Conservation (phyloP, 2,329 filamentous ascomycete species). For the Phialophora tarda region DNA sequence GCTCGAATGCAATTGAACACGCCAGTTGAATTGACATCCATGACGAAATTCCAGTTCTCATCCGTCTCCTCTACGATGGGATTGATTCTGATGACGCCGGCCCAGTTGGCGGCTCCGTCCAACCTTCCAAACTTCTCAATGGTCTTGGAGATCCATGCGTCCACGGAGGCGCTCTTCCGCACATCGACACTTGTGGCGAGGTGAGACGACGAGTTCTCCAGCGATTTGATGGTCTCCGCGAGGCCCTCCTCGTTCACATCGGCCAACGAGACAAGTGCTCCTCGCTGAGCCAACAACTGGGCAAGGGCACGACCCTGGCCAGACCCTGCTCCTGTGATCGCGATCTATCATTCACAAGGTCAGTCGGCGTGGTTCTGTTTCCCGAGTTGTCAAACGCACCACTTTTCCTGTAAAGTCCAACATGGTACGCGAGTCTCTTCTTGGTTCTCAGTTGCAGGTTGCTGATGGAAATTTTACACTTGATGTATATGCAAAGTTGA, state of each 20-base stretch:
- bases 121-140: slow-evolving; percentile 29
- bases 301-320: slow-evolving; percentile 59
- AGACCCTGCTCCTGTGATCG: slow-evolving; percentile 43
- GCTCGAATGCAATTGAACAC: slow-evolving; percentile 50
- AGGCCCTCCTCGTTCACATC: slow-evolving; percentile 53
- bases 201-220: slow-evolving; percentile 23
- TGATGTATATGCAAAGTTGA: too few species aligned
- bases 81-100: slow-evolving; percentile 39
- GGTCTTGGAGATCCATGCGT: slow-evolving; percentile 32
- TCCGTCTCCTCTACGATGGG: slow-evolving; percentile 45
- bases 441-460: slow-evolving; percentile 6
- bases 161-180: slow-evolving; percentile 26
- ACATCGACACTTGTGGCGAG: slow-evolving; percentile 31
- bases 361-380: too few species aligned
- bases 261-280: slow-evolving; percentile 56
- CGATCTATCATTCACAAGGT: slow-evolving; percentile 12
- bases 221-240: slow-evolving; percentile 39
- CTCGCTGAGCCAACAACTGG: slow-evolving; percentile 51
- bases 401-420: slow-evolving; percentile 30
- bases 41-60: slow-evolving; percentile 50
- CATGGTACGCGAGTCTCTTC: slow-evolving; percentile 12
- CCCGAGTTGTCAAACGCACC: too few species aligned
- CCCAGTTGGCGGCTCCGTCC: slow-evolving; percentile 33
- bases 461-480: not conserved
- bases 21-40: slow-evolving; percentile 49